Percentiles rank a stretch among this genome's conserved stretches.
These are phyloP conservation scores for Paecilomyces formosus DNA, from an alignment of 2,329 filamentous ascomycete genomes.

Conservation along the genomic window DNA sequence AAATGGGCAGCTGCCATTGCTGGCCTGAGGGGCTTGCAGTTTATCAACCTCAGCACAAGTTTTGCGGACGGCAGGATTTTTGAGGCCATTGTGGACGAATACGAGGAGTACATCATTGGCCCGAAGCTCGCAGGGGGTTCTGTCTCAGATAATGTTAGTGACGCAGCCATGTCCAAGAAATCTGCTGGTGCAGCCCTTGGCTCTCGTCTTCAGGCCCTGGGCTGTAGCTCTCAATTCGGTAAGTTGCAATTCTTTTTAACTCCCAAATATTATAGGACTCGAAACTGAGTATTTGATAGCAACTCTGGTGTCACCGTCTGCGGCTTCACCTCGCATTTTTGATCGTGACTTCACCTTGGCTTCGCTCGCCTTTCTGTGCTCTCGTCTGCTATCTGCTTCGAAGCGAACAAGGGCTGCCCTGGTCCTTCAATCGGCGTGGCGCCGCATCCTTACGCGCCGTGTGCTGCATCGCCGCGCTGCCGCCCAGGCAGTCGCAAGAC, in stretches of 20 bases:
- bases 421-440: slow-evolving; percentile 47
- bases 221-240: slow-evolving; percentile 39
- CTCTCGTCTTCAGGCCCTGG: slow-evolving; percentile 28
- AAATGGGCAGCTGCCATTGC: slow-evolving; percentile 50
- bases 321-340: slow-evolving; percentile 36
- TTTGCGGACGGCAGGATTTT: slow-evolving; percentile 51
- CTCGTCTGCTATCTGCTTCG: slow-evolving; percentile 47
- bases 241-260: slow-evolving; percentile 12
- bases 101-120: slow-evolving; percentile 37
- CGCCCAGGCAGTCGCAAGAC: slow-evolving; percentile 18
- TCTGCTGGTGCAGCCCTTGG: slow-evolving; percentile 14
- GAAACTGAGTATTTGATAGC: slow-evolving; percentile 27
- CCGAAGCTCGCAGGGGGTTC: neutral
- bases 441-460: slow-evolving; percentile 19
- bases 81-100: slow-evolving; percentile 50
- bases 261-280: neutral
- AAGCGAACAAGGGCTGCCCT: slow-evolving; percentile 44
- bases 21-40: slow-evolving; percentile 34
- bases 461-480: slow-evolving; percentile 12
- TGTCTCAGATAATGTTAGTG: neutral
- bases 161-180: neutral
- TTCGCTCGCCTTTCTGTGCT: slow-evolving; percentile 53
- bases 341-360: slow-evolving; percentile 49
- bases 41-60: slow-evolving; percentile 51
- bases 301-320: slow-evolving; percentile 31